phyloP scores from a whole-genome alignment of 2,329 filamentous ascomycete genomes.

The Orbilia oligospora region DNA sequence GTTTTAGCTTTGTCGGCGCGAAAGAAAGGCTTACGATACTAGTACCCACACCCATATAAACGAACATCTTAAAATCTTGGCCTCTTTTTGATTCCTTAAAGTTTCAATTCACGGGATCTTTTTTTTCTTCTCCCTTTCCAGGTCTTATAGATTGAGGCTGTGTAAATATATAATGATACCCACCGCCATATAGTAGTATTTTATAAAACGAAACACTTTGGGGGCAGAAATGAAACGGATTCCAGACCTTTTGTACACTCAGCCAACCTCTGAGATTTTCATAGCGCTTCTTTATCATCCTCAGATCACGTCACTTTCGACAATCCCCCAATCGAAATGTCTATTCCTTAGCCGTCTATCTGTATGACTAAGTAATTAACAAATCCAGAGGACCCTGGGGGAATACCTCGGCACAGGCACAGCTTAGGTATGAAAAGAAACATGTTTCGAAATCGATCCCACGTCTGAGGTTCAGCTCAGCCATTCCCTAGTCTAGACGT shows the following conservation, averaged over 20 bases:
- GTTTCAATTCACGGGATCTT: constrained; percentile 12
- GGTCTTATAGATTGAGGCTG: constrained; percentile 1
- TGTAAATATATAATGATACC: neutral
- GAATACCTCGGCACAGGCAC: neutral
- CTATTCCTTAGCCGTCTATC: neutral
- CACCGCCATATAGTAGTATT: neutral
- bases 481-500: no score
- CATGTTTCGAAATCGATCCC: constrained; percentile 1
- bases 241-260: neutral
- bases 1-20: constrained; percentile 28
- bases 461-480: neutral
- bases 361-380: neutral
- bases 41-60: neutral
- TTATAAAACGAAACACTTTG: constrained; percentile 22
- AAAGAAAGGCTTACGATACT: neutral
- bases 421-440: neutral
- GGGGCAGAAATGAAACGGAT: constrained; percentile 14
- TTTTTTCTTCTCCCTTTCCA: no score
- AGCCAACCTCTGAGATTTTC: no score
- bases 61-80: neutral
- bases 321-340: neutral
- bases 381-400: neutral
- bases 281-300: neutral
- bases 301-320: neutral
- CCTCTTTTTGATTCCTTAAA: neutral